Percentiles rank a stretch among this genome's conserved stretches.
phyloP scores from a whole-genome alignment of 164 flowering plant genomes.

The Magnolia kwangsiensis region DNA sequence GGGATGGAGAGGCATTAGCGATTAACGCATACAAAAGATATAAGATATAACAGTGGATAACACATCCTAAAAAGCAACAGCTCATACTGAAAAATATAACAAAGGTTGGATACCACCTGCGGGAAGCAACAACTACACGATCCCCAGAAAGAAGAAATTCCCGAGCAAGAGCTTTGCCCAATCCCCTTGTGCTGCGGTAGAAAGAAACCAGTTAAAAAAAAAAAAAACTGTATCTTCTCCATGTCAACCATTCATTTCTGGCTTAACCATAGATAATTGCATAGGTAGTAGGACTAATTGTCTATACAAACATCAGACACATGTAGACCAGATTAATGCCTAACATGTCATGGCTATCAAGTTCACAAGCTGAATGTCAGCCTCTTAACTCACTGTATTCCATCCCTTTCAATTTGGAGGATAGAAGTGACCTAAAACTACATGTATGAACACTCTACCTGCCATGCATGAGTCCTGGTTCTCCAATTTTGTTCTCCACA shows the following conservation, averaged over 20 bases:
- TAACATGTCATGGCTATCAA: neutral
- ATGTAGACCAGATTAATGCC: neutral
- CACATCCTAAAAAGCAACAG: neutral
- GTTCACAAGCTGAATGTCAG: neutral
- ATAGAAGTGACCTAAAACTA: neutral
- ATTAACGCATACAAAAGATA: neutral
- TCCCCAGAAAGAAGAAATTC: conserved; percentile 98
- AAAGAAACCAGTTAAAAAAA: neutral
- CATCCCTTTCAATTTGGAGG: neutral
- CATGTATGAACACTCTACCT: neutral
- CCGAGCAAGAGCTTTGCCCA: conserved; percentile 96
- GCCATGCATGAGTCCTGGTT: neutral
- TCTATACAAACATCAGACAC: neutral
- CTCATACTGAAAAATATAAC: neutral
- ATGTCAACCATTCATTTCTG: too few species aligned
- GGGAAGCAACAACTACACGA: conserved; percentile 84
- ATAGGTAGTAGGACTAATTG: neutral
- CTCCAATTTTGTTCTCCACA: neutral
- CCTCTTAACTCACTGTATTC: neutral
- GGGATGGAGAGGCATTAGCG: conserved; percentile 3
- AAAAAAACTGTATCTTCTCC: neutral
- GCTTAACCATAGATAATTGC: neutral
- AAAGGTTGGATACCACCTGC: conserved; percentile 51
- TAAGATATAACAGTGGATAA: neutral
- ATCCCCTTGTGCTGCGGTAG: conserved; percentile 74